These are phyloP conservation scores for Heliamphora exappendiculata DNA, from an alignment of 148 eudicot genomes.

Conservation along the genomic window DNA sequence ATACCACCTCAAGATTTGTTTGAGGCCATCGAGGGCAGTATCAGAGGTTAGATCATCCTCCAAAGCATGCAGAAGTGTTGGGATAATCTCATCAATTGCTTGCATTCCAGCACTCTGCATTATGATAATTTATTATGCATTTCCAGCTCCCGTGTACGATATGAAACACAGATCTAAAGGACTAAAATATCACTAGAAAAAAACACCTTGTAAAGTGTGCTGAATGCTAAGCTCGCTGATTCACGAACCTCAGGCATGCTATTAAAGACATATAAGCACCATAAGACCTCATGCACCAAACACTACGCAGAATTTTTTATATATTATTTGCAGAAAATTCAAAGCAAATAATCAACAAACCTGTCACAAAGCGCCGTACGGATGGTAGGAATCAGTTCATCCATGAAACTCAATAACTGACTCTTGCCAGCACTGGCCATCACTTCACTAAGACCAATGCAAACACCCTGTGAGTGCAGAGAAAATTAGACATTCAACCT, in stretches of 20 bases:
- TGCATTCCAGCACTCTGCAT: constrained; percentile 95
- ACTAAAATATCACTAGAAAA: constrained; percentile 7
- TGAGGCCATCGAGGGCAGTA: constrained; percentile 95
- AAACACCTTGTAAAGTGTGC: constrained; percentile 91
- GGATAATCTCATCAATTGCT: constrained; percentile 98
- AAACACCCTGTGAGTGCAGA: constrained; percentile 65
- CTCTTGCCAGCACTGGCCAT: constrained; percentile 96
- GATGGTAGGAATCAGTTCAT: constrained; percentile 87
- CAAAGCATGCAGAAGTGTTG: constrained; percentile 92
- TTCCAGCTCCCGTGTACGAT: background rate
- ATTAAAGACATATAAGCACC: constrained; percentile 14
- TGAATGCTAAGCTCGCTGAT: constrained; percentile 88
- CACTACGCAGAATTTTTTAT: background rate
- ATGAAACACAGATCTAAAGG: background rate
- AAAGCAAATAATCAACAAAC: constrained; percentile 29
- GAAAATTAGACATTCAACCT: background rate
- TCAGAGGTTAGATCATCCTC: constrained; percentile 89
- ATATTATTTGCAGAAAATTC: constrained; percentile 1
- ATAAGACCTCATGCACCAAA: background rate
- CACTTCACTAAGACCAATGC: constrained; percentile 97
- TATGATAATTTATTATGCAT: constrained; percentile 7
- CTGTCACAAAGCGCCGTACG: constrained; percentile 99
- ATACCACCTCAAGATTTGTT: constrained; percentile 81
- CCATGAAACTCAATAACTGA: constrained; percentile 83
- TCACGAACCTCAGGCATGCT: constrained; percentile 87